Base-by-base conservation (phyloP, 768 basidiomycete species). In the Amanita fuliginea region DNA sequence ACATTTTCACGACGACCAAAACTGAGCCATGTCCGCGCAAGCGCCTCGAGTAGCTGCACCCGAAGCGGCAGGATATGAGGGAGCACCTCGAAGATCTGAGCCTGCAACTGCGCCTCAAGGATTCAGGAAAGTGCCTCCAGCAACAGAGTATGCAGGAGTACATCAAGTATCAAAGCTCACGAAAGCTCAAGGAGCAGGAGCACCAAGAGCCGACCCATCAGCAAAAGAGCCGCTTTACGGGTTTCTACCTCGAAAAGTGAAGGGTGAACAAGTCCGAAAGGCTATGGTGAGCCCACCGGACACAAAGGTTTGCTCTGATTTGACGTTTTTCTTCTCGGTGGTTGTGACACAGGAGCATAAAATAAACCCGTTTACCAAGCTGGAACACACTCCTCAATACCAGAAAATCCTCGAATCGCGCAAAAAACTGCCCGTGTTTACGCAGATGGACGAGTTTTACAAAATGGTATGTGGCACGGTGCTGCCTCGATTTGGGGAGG, bases 371-470 rank as follows among this genome's bases (percentile, higher is more conserved):
- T 98, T 97, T 69, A 96, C 88, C 4, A 84, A 84, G 51, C 65
- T 62, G 52, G 86, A 89, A 0, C 84, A 83, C 62, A 78, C 89
- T 0, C 60, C 76, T 3, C 77, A 83, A 54, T 98, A 96, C 71
- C 80, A 71, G 65, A 91, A 87, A 68, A 94, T 98, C 51, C 64
- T 98, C 19, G 83, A 83, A 58, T 66, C 74, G 9, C 80, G 96
- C 51, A 91, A 83, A 70, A 87, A 88, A 61, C 72, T 99, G 18
- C 95, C 96, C 0, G 94, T 99, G 0, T 96, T 76, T 57, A 67
- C 81, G 2, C 89, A 95, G 66, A 95, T 97, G 93, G 76, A 83
- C 51, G 88, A 94, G 41, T 98, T 99, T 64, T 79, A 83, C 59
- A 75, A 85, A 56, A 84, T 94, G 69, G 90, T 89, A 67, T 68